Conservation (phyloP, 305 asterid species). For the Fraxinus albicans region DNA sequence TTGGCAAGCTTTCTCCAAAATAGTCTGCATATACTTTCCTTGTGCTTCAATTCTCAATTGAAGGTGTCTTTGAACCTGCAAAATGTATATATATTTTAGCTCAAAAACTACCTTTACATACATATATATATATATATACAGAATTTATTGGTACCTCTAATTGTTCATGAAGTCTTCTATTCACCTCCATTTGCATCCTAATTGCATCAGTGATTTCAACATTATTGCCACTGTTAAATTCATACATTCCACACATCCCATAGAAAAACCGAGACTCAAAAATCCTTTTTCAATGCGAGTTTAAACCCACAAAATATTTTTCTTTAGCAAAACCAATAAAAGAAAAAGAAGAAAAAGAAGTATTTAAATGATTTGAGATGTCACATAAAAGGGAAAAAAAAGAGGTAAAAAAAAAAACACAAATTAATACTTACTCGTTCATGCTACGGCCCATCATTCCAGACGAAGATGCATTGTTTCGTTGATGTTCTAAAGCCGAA, state of each 20-base stretch:
- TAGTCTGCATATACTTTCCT: constrained; percentile 96
- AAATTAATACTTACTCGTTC: constrained; percentile 69
- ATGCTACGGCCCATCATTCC: constrained; percentile 82
- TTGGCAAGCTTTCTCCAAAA: constrained; percentile 84
- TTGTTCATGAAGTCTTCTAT: constrained; percentile 91
- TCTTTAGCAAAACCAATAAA: not conserved
- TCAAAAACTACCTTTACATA: not conserved
- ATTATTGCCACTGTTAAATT: constrained; percentile 42
- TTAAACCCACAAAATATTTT: not conserved
- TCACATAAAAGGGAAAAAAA: not conserved
- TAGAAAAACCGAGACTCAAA: constrained; percentile 19
- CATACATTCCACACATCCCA: constrained; percentile 25
- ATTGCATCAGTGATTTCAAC: constrained; percentile 46
- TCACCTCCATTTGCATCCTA: constrained; percentile 99
- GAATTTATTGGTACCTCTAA: constrained; percentile 38
- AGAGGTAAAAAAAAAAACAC: not conserved
- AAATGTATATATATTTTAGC: not conserved
- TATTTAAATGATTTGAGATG: not conserved
- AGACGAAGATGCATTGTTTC: constrained; percentile 72
- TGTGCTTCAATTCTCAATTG: constrained; percentile 95
- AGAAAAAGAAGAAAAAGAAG: not conserved
- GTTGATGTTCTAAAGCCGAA: constrained; percentile 80
- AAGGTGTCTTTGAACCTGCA: constrained; percentile 92
- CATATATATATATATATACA: not conserved
- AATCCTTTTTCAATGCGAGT: constrained; percentile 4